Conservation (phyloP, 257 asterid genomes). For the Coffea eugenioides region DNA sequence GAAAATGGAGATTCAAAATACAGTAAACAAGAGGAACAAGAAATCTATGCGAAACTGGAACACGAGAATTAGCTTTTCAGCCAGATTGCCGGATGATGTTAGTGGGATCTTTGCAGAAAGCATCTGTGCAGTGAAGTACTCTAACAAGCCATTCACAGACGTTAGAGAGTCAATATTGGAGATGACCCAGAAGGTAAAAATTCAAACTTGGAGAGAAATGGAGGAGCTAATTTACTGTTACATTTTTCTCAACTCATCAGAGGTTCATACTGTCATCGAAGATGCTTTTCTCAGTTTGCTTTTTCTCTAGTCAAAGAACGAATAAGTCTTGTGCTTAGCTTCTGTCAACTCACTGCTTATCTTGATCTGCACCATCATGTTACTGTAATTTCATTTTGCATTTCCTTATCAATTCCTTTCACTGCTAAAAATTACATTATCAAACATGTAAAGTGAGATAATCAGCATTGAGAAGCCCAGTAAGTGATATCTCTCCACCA, state of each 20-base stretch:
- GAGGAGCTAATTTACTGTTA: slow-evolving; percentile 66
- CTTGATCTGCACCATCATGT: neutral
- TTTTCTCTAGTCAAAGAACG: no score
- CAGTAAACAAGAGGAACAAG: slow-evolving; percentile 17
- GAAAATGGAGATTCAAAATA: slow-evolving; percentile 24
- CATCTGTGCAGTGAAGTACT: slow-evolving; percentile 58
- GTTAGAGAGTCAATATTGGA: slow-evolving; percentile 51
- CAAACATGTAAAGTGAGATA: neutral
- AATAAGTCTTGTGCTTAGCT: neutral
- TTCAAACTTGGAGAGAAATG: slow-evolving; percentile 57
- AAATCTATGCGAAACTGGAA: slow-evolving; percentile 15
- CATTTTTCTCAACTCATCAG: slow-evolving; percentile 50
- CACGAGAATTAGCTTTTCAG: slow-evolving; percentile 52
- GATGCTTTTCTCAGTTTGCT: slow-evolving; percentile 51
- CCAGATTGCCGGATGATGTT: slow-evolving; percentile 45
- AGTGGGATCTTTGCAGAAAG: slow-evolving; percentile 28
- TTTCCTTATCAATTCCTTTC: neutral
- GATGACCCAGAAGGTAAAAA: slow-evolving; percentile 47
- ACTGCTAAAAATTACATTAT: neutral
- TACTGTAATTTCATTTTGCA: neutral
- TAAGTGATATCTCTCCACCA: neutral
- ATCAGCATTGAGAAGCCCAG: neutral
- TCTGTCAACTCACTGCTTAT: neutral
- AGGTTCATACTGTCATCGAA: slow-evolving; percentile 38
- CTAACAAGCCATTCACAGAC: slow-evolving; percentile 47